Evolutionary conservation across 2,329 filamentous ascomycete genomes (phyloP), one percentile per base, ranked within the genome.

Genomic region (Pseudocercospora musae): DNA sequence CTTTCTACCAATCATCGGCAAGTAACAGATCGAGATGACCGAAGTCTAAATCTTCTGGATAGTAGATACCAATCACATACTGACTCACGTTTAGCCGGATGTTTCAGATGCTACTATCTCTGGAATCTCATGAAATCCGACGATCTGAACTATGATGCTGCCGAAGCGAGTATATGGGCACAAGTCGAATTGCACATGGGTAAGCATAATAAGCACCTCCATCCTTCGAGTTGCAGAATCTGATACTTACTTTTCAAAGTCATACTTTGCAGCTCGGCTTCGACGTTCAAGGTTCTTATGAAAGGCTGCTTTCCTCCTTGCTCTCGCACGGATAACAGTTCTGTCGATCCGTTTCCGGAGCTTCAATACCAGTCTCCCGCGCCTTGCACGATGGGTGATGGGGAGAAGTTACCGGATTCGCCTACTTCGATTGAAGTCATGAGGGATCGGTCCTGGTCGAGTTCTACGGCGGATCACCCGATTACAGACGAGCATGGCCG

Each of bases 241-340:
- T 52, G 23, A 48, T 21, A 48, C 10, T 44, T 8, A 44, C 40
- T 44, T 21, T n/a, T 23, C 10, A 13, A 60, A 23, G 62, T 60
- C 13, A 65, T 67, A 11, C 37, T 67, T n/a, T 65, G 62, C 56
- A 48, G 60, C 37, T 63, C 65, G 1, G 65, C 60, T 9, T 59
- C 61, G 11, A 63, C 65, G 1, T 63, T 65, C 60, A 65, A 62
- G 40, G 62, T 64, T 27, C 53, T 66, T 3, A 44, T 63, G 25
- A 62, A 59, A 58, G 60, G 54, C 20, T 27, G 59, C 54, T 65
- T 42, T 25, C 62, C 62, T 2, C 33, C 37, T 29, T 60, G 57
- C 42, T 62, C 50, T 15, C 29, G 53, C 4, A 56, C 21, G 23
- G 62, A 64, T 31, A 52, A 50, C 7, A 56, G 46, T 31, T 29